A percentile compares a stretch with the other conserved stretches of the same genome.
Conservation (phyloP, 331 rosid genomes). For the Malus hybrid region DNA sequence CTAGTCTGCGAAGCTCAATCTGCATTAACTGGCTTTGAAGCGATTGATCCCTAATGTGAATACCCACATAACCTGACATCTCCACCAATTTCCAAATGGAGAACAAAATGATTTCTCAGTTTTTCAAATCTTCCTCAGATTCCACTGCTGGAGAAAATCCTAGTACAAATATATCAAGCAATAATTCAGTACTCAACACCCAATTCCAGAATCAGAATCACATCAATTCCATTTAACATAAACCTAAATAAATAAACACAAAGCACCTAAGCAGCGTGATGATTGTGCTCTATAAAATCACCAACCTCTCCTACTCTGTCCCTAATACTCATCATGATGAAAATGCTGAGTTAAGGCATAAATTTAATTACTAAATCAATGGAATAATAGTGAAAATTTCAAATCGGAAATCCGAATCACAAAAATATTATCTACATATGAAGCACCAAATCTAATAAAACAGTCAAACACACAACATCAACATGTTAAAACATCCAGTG, state of each 20-base stretch:
- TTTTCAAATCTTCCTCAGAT: conserved; percentile 5
- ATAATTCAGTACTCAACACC: background rate
- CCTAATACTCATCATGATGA: background rate
- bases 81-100: conserved; percentile 19
- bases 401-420: background rate
- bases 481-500: background rate
- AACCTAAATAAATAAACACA: conserved; percentile 11
- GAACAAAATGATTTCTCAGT: background rate
- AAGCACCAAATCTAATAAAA: background rate
- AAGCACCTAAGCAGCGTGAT: conserved; percentile 10
- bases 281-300: conserved; percentile 18
- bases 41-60: conserved; percentile 54
- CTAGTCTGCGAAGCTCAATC: conserved; percentile 82
- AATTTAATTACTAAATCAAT: background rate
- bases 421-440: background rate
- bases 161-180: background rate
- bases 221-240: conserved; percentile 10
- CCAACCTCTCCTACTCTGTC: conserved; percentile 24
- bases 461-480: background rate
- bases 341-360: background rate
- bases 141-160: conserved; percentile 7
- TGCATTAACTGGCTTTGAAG: conserved; percentile 93
- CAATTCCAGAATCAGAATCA: conserved; percentile 11
- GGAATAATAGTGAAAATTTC: background rate
- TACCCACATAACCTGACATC: conserved; percentile 48